These are phyloP conservation scores for Simplicillium sp. DNA, from an alignment of 2,329 filamentous ascomycete genomes.

Conservation along the genomic window DNA sequence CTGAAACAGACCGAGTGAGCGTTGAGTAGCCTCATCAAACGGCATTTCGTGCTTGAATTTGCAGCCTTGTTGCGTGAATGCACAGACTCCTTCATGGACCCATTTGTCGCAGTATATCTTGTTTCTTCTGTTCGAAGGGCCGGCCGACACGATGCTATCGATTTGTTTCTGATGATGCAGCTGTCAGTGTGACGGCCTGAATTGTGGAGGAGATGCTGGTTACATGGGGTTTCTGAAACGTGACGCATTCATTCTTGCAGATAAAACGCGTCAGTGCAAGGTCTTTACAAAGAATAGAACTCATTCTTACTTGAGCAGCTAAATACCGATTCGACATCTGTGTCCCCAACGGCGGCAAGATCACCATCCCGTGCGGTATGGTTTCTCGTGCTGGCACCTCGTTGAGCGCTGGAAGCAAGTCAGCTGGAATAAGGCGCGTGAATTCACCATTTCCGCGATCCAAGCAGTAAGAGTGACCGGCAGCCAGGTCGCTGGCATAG, in stretches of 20 bases:
- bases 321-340: too few relatives aligned
- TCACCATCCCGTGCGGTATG: constrained; percentile 31
- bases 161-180: constrained; percentile 18
- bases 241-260: too few relatives aligned
- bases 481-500: neutral
- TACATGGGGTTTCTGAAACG: too few relatives aligned
- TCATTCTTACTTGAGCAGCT: too few relatives aligned
- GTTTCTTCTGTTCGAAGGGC: constrained; percentile 29
- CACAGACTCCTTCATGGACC: constrained; percentile 78
- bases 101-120: constrained; percentile 86
- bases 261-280: too few relatives aligned
- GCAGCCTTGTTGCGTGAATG: constrained; percentile 78
- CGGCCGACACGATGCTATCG: constrained; percentile 20
- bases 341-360: constrained; percentile 23
- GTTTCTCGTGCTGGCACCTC: constrained; percentile 33
- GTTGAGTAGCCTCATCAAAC: constrained; percentile 52
- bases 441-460: constrained; percentile 42
- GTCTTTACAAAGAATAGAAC: too few relatives aligned
- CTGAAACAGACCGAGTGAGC: constrained; percentile 60
- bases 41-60: constrained; percentile 91
- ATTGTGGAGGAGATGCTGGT: too few relatives aligned
- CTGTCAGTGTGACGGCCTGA: constrained; percentile 8
- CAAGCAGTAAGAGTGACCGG: constrained; percentile 38
- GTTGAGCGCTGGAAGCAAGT: constrained; percentile 35
- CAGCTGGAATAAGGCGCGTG: constrained; percentile 46